Base-by-base conservation (phyloP, 768 basidiomycete genomes). In the Lyophyllum atratum region DNA sequence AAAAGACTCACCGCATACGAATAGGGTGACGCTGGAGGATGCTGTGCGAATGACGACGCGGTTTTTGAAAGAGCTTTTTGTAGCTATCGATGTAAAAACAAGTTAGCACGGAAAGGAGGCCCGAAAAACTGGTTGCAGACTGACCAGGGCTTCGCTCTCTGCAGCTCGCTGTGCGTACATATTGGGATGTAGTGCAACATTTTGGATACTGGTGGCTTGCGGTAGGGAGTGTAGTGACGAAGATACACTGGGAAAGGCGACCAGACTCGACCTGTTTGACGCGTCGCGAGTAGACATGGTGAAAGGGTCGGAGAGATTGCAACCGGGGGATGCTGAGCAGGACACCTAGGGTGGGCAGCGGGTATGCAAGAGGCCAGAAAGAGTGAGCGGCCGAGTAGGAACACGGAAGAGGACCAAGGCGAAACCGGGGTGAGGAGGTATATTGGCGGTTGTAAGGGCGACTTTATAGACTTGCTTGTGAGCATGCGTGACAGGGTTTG, bases 131-230 rank as follows among this genome's bases (percentile, higher is more conserved):
- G n/a, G 21, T 11, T 31, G 5, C 2, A 42, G 25, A 66, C 73
- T 55, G 40, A 89, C 89, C 82, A 91, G 89, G 39, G 87, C 88
- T 72, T 91, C 85, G 64, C 89, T 89, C 70, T 89, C 84, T 4
- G 85, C 83, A 31, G 84, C 83, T 33, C 83, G 81, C 55, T 83
- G 81, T 1, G 85, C 83, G 66, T 87, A 87, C 85, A 88, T 85
- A 65, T 76, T 81, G 1, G 83, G 84, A 71, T 92, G 89, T 1
- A 92, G 74, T 0, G 83, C 74, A 26, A 92, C 79, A 63, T 78
- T 79, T 62, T 83, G 80, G 50, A 92, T 77, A 72, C 81, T 87
- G 64, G 84, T 89, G 9, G 90, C 90, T 62, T 87, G 82, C 0
- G 90, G 88, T 37, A 92, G 79, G 0, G 84, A 76, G 50, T 86